Evolutionary conservation across 139 green algal species (phyloP), one percentile per base, ranked within the genome.

Genomic region (Eudorina sp.): DNA sequence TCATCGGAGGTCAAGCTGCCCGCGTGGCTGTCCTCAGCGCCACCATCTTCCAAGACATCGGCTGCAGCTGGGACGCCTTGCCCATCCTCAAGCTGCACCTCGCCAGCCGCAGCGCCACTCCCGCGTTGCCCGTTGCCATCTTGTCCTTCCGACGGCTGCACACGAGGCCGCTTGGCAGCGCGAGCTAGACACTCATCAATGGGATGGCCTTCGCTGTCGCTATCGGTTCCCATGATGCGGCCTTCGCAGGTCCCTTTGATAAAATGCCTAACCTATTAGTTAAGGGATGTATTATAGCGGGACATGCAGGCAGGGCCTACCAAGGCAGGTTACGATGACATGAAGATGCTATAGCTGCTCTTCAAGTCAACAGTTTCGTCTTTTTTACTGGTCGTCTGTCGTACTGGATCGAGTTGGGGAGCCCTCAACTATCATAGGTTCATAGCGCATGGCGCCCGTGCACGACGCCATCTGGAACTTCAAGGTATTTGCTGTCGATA

Each of bases 141-240:
- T 43, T 45, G 53, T 27, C 7, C 34, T 36, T 34, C 38, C 51
- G 79, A 40, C 79, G 38, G 16, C 43, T 60, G 41, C 4, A 21
- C 51, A 29, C 79, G 79, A 16, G 27, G 41, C 29, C 79, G 41
- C 31, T 86, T 86, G 2, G 81, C 45, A 19, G 81, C 81, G 11
- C 64, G 45, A 13, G 62, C n/a, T 27, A 87, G 43, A 9, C 78
- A 87, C 0, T 66, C 81, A 4, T 87, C 81, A 5, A 87, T 18
- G 1, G 81, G 81, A 41, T 87, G 81, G 0, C 81, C 81, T 2
- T 79, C 81, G 27, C 48, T 58, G n/a, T 78, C 81, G 31, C 81
- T 87, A n/a, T 78, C 81, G 4, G 29, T 36, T 7, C 41, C 40
- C 79, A 85, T 85, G n/a, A n/a, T n/a, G n/a, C n/a, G n/a, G n/a